Percentiles rank a stretch among this genome's conserved stretches.
These are phyloP conservation scores for Trametes sanguinea DNA, from an alignment of 768 basidiomycete genomes.

Conservation along the genomic window DNA sequence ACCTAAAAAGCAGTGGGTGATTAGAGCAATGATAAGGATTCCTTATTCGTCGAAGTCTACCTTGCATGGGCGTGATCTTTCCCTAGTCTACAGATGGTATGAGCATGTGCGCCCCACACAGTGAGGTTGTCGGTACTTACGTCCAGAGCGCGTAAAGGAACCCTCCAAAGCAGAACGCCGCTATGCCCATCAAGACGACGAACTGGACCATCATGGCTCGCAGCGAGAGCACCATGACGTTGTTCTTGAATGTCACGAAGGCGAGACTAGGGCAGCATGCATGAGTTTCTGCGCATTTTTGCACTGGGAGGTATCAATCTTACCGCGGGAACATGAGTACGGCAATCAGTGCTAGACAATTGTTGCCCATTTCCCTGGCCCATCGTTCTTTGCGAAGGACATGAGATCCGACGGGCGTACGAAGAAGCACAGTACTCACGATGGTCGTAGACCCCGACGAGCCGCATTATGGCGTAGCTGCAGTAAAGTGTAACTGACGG, in stretches of 20 bases:
- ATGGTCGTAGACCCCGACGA: conserved; percentile 75
- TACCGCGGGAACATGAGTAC: conserved; percentile 89
- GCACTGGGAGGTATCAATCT: not conserved
- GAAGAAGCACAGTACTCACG: conserved; percentile 41
- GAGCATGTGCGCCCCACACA: conserved; percentile 1
- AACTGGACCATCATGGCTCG: conserved; percentile 96
- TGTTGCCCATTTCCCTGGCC: conserved; percentile 73
- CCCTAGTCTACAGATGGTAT: conserved; percentile 48
- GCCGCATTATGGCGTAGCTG: conserved; percentile 72
- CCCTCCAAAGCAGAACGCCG: conserved; percentile 88
- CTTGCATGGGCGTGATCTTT: conserved; percentile 56
- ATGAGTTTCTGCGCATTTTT: not conserved
- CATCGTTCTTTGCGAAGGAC: conserved; percentile 47
- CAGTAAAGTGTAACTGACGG: conserved; percentile 71
- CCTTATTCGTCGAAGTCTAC: not conserved
- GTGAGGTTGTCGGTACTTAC: conserved; percentile 46
- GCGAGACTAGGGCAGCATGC: conserved; percentile 57
- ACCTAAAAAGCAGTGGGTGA: conserved; percentile 20
- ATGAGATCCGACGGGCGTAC: not conserved
- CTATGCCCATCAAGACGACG: conserved; percentile 76
- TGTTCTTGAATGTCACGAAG: conserved; percentile 85
- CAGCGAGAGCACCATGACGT: conserved; percentile 76
- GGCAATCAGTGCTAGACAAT: conserved; percentile 86
- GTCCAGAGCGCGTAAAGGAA: conserved; percentile 95
- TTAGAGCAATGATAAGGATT: too few relatives aligned